These are phyloP conservation scores for Ephemerocybe angulata DNA, from an alignment of 768 basidiomycete genomes.

Conservation along the genomic window DNA sequence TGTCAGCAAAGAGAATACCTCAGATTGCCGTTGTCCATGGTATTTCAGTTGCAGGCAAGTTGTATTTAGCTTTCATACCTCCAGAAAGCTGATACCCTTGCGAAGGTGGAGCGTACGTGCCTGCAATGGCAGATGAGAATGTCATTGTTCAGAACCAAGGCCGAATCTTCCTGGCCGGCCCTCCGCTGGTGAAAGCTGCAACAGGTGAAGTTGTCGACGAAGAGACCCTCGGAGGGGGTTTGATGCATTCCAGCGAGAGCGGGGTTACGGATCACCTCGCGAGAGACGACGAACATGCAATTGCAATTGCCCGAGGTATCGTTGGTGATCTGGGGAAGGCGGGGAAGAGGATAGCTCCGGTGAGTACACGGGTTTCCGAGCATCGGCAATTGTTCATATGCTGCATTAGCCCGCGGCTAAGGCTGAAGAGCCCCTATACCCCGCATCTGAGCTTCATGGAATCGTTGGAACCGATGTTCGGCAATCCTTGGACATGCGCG, in stretches of 20 bases:
- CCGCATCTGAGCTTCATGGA: slow-evolving; percentile 79
- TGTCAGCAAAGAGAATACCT: slow-evolving; percentile 88
- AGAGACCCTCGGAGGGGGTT: slow-evolving; percentile 85
- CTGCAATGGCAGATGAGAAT: slow-evolving; percentile 95
- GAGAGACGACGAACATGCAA: slow-evolving; percentile 79
- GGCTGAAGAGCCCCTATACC: slow-evolving; percentile 74
- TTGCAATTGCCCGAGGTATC: slow-evolving; percentile 72
- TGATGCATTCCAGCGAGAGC: slow-evolving; percentile 89
- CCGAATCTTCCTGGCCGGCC: slow-evolving; percentile 90
- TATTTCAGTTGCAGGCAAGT: slow-evolving; percentile 81
- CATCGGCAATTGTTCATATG: neutral
- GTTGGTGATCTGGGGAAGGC: slow-evolving; percentile 74
- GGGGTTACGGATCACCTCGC: slow-evolving; percentile 90
- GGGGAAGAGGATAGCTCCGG: slow-evolving; percentile 45
- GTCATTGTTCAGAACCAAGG: slow-evolving; percentile 90
- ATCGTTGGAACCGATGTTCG: slow-evolving; percentile 89
- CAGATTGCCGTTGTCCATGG: slow-evolving; percentile 94
- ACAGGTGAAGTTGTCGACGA: slow-evolving; percentile 92
- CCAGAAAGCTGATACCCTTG: neutral
- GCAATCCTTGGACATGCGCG: slow-evolving; percentile 90
- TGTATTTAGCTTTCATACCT: neutral
- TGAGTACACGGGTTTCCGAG: slow-evolving; percentile 29
- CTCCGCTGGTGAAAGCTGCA: slow-evolving; percentile 91
- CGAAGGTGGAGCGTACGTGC: slow-evolving; percentile 85
- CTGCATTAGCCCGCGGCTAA: slow-evolving; percentile 47